These are phyloP conservation scores for Mallotus nudiflorus DNA, from an alignment of 345 rosid genomes.

Conservation along the genomic window DNA sequence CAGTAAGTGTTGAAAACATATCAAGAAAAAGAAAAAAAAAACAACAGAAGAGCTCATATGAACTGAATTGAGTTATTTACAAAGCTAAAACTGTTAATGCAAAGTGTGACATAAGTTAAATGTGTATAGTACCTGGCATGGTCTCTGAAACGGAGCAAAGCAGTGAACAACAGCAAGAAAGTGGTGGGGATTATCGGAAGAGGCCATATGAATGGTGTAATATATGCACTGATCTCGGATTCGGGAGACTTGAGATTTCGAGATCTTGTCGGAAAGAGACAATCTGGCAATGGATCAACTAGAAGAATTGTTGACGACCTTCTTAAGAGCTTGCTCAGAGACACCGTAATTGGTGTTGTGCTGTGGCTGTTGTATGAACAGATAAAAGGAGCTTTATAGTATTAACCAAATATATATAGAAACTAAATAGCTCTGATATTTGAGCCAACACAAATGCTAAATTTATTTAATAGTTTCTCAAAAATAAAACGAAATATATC, in stretches of 20 bases:
- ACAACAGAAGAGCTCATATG: neutral
- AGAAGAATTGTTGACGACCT: constrained; percentile 35
- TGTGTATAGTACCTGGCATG: constrained; percentile 76
- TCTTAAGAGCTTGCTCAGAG: constrained; percentile 46
- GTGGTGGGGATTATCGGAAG: constrained; percentile 86
- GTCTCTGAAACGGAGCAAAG: constrained; percentile 91
- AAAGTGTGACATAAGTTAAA: neutral
- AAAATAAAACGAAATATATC: too few relatives aligned
- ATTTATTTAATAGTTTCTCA: too few relatives aligned
- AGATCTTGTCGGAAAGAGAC: constrained; percentile 62
- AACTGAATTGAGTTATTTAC: neutral
- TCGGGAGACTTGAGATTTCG: constrained; percentile 68
- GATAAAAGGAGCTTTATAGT: constrained; percentile 21
- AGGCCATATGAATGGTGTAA: constrained; percentile 87
- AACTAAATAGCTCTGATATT: too few relatives aligned
- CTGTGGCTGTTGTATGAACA: constrained; percentile 57
- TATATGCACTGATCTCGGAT: constrained; percentile 72
- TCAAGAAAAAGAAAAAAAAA: neutral
- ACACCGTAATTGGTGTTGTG: constrained; percentile 45
- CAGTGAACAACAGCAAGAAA: constrained; percentile 65
- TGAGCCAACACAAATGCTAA: too few relatives aligned
- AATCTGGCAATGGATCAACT: constrained; percentile 31
- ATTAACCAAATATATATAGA: neutral
- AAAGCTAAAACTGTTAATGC: neutral
- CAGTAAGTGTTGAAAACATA: constrained; percentile 35